Conservation (phyloP, 2,329 filamentous ascomycete genomes). For the Fusarium musae region DNA sequence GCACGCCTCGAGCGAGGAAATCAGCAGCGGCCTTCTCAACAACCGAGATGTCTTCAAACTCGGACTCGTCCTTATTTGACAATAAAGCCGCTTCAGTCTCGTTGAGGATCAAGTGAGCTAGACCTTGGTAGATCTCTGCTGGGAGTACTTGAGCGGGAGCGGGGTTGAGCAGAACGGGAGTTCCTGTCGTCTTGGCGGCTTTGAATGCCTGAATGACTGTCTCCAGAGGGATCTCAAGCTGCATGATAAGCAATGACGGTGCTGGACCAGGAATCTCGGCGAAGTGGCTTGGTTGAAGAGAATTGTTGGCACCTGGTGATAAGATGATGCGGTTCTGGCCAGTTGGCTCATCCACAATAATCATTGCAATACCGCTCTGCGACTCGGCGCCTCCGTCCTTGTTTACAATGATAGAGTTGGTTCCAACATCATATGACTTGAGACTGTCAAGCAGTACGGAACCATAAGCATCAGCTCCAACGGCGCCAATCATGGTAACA, state of each 20-base stretch:
- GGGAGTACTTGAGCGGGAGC: conserved; percentile 80
- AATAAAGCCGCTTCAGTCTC: conserved; percentile 88
- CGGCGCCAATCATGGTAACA: conserved; percentile 80
- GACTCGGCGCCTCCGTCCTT: conserved; percentile 51
- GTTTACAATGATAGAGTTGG: conserved; percentile 59
- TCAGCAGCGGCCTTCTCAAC: conserved; percentile 60
- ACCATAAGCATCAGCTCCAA: conserved; percentile 76
- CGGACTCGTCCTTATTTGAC: conserved; percentile 62
- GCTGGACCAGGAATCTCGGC: conserved; percentile 45
- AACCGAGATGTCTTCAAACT: conserved; percentile 59
- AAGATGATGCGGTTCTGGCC: conserved; percentile 85
- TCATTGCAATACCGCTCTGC: conserved; percentile 75
- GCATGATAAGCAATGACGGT: conserved; percentile 76
- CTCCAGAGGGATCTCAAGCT: conserved; percentile 77
- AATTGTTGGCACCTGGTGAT: conserved; percentile 75
- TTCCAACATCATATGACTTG: conserved; percentile 69
- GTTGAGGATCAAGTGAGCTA: conserved; percentile 87
- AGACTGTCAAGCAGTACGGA: conserved; percentile 67
- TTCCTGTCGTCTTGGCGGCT: conserved; percentile 57
- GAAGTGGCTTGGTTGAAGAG: conserved; percentile 53
- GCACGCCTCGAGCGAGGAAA: conserved; percentile 77
- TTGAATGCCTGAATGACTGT: conserved; percentile 72
- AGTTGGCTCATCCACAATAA: conserved; percentile 77
- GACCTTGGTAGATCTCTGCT: conserved; percentile 68
- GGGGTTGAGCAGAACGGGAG: conserved; percentile 83